These are phyloP conservation scores for Geotrichum carabidarum DNA, from an alignment of 1,139 yeast species.

Conservation along the genomic window DNA sequence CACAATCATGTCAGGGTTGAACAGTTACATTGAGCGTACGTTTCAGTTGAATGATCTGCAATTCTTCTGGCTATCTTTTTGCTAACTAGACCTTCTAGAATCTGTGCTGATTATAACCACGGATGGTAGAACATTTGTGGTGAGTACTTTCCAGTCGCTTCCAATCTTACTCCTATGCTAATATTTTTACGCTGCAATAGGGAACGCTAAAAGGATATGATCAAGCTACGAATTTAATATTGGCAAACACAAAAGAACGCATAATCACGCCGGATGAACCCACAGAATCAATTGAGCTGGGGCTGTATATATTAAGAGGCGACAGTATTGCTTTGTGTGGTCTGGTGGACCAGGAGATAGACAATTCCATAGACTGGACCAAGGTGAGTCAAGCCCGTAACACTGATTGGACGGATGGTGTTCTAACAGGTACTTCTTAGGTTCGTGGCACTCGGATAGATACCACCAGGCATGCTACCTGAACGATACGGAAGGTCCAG, in stretches of 20 bases:
- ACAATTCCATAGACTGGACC: constrained; percentile 53
- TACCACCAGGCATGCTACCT: constrained; percentile 31
- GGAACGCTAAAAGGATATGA: constrained; percentile 81
- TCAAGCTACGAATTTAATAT: constrained; percentile 66
- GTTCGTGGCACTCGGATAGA: constrained; percentile 30
- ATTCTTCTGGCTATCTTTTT: not conserved
- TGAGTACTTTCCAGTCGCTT: constrained; percentile 5
- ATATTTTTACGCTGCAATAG: constrained; percentile 27
- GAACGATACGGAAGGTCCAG: not conserved
- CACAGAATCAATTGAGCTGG: constrained; percentile 53
- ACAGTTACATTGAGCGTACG: constrained; percentile 16
- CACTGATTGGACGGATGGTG: no score
- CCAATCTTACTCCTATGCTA: constrained; percentile 23
- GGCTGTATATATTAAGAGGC: constrained; percentile 71
- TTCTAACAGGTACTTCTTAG: constrained; percentile 10
- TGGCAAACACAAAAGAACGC: constrained; percentile 57
- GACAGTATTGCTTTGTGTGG: constrained; percentile 79
- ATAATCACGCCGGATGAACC: constrained; percentile 43
- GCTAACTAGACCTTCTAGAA: constrained; percentile 6
- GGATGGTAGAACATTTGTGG: constrained; percentile 20
- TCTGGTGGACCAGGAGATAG: constrained; percentile 53
- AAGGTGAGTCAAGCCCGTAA: constrained; percentile 35
- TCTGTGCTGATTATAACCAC: constrained; percentile 18
- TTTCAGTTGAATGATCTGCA: not conserved
- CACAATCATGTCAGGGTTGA: constrained; percentile 16